Percentiles rank a stretch among this genome's conserved stretches.
These are phyloP conservation scores for Hypoxylon sp. DNA, from an alignment of 2,329 filamentous ascomycete genomes.

Conservation along the genomic window DNA sequence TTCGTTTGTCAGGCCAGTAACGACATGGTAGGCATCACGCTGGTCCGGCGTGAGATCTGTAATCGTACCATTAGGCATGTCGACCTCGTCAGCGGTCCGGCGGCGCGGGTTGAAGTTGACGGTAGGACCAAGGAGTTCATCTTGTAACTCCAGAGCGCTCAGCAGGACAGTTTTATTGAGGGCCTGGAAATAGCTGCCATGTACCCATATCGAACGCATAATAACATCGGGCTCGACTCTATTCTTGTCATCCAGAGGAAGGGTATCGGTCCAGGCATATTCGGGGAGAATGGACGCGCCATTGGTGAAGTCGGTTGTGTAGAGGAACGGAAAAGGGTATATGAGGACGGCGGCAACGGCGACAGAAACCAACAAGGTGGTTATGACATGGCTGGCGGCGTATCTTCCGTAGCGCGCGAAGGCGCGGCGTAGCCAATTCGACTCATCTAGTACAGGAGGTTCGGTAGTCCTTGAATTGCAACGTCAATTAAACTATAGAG, in stretches of 20 bases:
- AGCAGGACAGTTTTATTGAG: conserved; percentile 75
- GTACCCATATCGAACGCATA: conserved; percentile 86
- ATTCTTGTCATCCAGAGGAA: conserved; percentile 69
- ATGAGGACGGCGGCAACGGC: conserved; percentile 77
- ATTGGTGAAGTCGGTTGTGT: conserved; percentile 78
- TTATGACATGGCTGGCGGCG: conserved; percentile 80
- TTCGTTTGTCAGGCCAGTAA: conserved; percentile 72
- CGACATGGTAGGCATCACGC: conserved; percentile 70
- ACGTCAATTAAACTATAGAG: conserved; percentile 41
- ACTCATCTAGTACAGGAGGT: conserved; percentile 74
- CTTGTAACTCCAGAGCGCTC: conserved; percentile 77
- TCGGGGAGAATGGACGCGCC: conserved; percentile 80
- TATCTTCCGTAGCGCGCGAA: conserved; percentile 79
- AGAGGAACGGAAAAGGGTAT: conserved; percentile 83
- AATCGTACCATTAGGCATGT: conserved; percentile 52
- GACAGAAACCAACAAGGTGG: conserved; percentile 81
- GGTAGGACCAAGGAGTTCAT: conserved; percentile 75
- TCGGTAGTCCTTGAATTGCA: conserved; percentile 74
- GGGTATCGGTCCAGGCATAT: conserved; percentile 85
- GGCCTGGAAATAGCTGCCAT: conserved; percentile 84
- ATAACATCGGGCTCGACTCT: conserved; percentile 76
- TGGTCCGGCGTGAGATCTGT: conserved; percentile 60
- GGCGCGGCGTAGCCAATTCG: conserved; percentile 74
- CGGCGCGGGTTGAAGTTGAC: conserved; percentile 67
- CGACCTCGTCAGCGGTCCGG: conserved; percentile 51